Evolutionary conservation across 306 rosid species (phyloP), one percentile per base, ranked within the genome.

Genomic region (Lupinus albus): DNA sequence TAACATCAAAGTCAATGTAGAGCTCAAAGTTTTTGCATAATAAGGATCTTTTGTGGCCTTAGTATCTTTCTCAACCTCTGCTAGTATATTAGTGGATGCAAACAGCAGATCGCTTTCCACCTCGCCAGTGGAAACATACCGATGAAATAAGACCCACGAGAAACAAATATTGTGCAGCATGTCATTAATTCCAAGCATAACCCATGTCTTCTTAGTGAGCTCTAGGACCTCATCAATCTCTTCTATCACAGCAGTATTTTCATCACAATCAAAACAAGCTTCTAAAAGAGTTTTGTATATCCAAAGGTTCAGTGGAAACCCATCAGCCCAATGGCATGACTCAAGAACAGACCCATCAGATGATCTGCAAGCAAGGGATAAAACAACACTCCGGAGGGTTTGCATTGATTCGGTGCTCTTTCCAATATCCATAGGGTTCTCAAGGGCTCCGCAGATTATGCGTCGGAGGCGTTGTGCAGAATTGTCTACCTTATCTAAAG

Each of bases 201-300:
- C 64, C 98, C 98, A 93, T 28, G 98, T 89, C 86, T 93, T 93
- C 91, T 93, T 93, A 44, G 86, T 61, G 83, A 89, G 91, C 52
- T 93, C 97, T 52, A 93, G 79, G 66, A 93, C 94, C 76, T 93
- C 98, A 81, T 93, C 98, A 78, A 86, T 82, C 86, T 89, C 98
- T 83, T 90, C 97, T 60, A 93, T 83, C 45, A 93, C 86, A 33
- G 83, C 73, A 7, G 83, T 80, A 70, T 85, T 86, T 25, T 84
- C 94, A 79, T 80, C 82, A 52, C 76, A 73, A 79, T 89, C 98
- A 78, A 93, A 93, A 80, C 97, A 93, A 16, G 91, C 86, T 74
- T 88, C 96, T 72, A 93, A 76, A 64, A 93, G 91, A 61, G 85
- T 69, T 79, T 88, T 94, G 76, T 93, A 93, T 66, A 89, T 89